phyloP scores from a whole-genome alignment of 1,284 basidiomycete species.

The Gomphus sp. region DNA sequence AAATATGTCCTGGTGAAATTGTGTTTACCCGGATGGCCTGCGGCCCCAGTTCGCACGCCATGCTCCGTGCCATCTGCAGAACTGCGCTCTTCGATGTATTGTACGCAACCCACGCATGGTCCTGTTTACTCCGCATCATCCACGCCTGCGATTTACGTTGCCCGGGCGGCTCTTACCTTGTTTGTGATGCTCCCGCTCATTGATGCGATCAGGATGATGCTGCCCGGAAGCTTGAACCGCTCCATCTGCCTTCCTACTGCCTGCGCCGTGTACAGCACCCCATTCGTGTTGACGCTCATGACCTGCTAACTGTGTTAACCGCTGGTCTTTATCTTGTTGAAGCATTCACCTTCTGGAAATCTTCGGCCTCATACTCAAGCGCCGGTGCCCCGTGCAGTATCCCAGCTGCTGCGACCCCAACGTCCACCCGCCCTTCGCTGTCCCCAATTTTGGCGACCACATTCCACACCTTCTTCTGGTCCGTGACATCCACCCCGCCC shows the following conservation, averaged over 20 bases:
- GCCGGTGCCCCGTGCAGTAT: slow-evolving; percentile 58
- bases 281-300: slow-evolving; percentile 67
- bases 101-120: slow-evolving; percentile 70
- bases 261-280: slow-evolving; percentile 72
- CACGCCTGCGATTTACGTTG: neutral
- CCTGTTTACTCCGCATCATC: slow-evolving; percentile 27
- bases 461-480: slow-evolving; percentile 51
- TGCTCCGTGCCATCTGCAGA: slow-evolving; percentile 73
- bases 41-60: slow-evolving; percentile 75
- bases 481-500: slow-evolving; percentile 47
- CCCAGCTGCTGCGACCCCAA: slow-evolving; percentile 72
- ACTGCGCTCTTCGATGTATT: slow-evolving; percentile 79
- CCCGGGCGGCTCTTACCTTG: slow-evolving; percentile 36
- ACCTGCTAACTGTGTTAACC: slow-evolving; percentile 33
- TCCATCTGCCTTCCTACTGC: slow-evolving; percentile 72
- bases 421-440: slow-evolving; percentile 56
- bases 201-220: slow-evolving; percentile 77
- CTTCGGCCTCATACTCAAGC: slow-evolving; percentile 58
- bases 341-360: slow-evolving; percentile 54
- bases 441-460: slow-evolving; percentile 51
- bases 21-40: slow-evolving; percentile 67
- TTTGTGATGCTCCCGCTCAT: slow-evolving; percentile 86
- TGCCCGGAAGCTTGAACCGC: slow-evolving; percentile 61
- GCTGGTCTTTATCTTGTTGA: neutral
- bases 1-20: slow-evolving; percentile 70